Conservation (phyloP, 306 rosid species). For the Vigna mungo region DNA sequence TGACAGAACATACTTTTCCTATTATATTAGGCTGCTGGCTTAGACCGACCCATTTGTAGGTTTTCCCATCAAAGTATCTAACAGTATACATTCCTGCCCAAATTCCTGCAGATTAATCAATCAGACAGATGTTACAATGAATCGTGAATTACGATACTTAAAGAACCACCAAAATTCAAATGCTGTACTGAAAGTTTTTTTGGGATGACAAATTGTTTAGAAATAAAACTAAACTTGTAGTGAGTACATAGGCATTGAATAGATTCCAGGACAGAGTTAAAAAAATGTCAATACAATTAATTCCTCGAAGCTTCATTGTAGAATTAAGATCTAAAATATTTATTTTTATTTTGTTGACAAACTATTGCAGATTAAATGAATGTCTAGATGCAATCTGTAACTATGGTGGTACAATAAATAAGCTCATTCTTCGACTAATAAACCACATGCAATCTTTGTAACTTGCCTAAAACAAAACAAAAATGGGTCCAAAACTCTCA, state of each 20-base stretch:
- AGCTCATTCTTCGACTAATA: conserved; percentile 14
- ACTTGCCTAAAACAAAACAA: conserved; percentile 11
- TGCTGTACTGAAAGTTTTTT: not conserved
- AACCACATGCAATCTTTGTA: conserved; percentile 13
- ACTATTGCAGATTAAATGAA: not conserved
- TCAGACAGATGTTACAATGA: conserved; percentile 35
- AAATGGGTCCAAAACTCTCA: conserved; percentile 52
- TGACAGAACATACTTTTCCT: conserved; percentile 68
- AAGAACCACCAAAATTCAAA: not conserved
- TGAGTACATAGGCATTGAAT: conserved; percentile 21
- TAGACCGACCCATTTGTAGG: conserved; percentile 99
- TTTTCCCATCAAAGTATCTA: conserved; percentile 95
- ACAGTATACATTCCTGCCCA: conserved; percentile 99
- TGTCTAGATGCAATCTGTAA: not conserved
- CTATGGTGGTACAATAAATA: conserved; percentile 4
- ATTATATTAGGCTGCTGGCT: conserved; percentile 98
- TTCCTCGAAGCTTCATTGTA: too few species aligned
- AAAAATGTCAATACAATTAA: not conserved
- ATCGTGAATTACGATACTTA: not conserved
- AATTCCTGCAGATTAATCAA: conserved; percentile 69
- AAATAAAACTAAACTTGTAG: not conserved
- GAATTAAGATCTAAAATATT: not conserved
- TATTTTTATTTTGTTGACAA: not conserved
- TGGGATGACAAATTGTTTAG: not conserved
- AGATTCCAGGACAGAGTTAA: conserved; percentile 6